Base-by-base conservation (phyloP, 768 basidiomycete genomes). In the Dioszegia crocea region DNA sequence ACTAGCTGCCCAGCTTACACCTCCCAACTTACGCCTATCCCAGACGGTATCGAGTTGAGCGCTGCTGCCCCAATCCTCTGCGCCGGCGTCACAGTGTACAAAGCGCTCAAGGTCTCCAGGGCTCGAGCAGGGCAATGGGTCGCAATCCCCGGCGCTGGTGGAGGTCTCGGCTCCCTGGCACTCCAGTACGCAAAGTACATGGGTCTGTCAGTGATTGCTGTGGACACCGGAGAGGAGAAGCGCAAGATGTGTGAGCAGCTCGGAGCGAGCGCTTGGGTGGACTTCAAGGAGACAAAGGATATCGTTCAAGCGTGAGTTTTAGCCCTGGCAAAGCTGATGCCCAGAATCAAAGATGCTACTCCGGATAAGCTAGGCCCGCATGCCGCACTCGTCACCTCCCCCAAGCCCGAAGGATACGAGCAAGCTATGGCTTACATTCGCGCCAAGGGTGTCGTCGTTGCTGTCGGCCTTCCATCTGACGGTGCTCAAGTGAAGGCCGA, bases 151-250 rank as follows among this genome's bases (percentile, higher is more conserved):
- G 76, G 76, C 57, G 73, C 74, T n/a, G 76, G 74, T 54, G 76
- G 76, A 57, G 88, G 89, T 14, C 84, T 91, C 30, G 90, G 89
- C 8, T 88, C 90, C 78, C 82, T 93, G 29, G 88, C 88, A 24
- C 6, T 52, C 29, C 89, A 92, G 75, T 91, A 91, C 67, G 91
- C 89, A 16, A 81, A 80, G 43, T 82, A 83, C 24, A 85, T 87
- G 80, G 89, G 89, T 39, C 82, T 88, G 48, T 84, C 85, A 21
- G 88, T 91, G 9, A 84, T 91, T 57, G 90, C 88, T 2, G 81
- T 91, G 67, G 90, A 92, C 68, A 85, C 84, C 2, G 88, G 89
- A 16, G 83, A 78, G 6, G 85, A 87, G 59, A 91, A 91, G 80
- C 80, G 82, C 67, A 78, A 84, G 46, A 79, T 89, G 2, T 83